Evolutionary conservation across 768 basidiomycete genomes (phyloP).

Genomic region (Lactarius deliciosus): DNA sequence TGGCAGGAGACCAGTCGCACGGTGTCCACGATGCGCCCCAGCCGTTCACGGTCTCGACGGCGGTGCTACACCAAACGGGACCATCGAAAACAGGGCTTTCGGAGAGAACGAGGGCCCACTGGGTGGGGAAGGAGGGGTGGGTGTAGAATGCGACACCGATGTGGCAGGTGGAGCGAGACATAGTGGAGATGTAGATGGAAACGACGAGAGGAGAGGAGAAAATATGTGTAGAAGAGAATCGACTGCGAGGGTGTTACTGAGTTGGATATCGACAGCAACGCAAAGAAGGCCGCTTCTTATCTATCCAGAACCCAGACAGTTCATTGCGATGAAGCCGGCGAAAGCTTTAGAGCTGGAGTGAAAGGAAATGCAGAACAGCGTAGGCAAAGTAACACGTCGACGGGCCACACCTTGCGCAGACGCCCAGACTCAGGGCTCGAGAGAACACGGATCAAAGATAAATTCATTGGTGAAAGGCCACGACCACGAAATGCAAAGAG

Average conservation of each 20-base stretch:
- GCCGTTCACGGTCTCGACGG: constrained; percentile 15
- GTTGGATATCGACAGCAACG: background rate
- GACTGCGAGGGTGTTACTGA: background rate
- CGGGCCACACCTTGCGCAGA: background rate
- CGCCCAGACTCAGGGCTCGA: background rate
- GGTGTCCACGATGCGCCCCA: constrained; percentile 11
- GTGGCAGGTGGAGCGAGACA: constrained; percentile 11
- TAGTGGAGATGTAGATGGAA: background rate
- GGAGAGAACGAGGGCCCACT: constrained; percentile 16
- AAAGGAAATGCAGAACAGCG: background rate
- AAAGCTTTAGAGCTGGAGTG: background rate
- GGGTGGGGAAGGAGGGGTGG: constrained; percentile 10
- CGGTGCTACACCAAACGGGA: constrained; percentile 11
- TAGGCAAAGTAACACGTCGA: background rate
- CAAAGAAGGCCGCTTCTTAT: background rate
- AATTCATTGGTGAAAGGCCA: background rate
- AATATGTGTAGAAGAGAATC: background rate
- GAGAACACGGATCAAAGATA: background rate
- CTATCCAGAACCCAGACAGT: background rate
- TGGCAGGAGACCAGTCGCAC: constrained; percentile 6
- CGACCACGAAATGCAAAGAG: background rate
- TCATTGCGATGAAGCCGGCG: background rate
- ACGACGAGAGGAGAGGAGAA: background rate
- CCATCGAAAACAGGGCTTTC: constrained; percentile 7
- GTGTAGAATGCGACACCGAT: constrained; percentile 13